phyloP scores from a whole-genome alignment of 2,329 filamentous ascomycete genomes.

The Verticillium nubilum region DNA sequence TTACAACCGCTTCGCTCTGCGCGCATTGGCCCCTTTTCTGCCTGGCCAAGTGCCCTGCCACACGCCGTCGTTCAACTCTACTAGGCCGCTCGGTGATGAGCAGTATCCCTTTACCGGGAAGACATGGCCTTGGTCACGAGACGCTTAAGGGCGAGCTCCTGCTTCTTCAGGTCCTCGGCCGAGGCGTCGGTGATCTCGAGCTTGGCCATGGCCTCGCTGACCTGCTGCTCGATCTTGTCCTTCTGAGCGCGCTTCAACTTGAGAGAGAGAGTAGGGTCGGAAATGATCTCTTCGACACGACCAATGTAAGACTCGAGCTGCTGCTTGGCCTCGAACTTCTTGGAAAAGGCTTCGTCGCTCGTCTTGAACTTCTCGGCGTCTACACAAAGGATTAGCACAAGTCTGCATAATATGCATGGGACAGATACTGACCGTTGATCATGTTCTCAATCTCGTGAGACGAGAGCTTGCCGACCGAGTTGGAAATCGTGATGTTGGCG shows the following conservation, averaged over 20 bases:
- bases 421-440: conserved; percentile 64
- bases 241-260: conserved; percentile 99
- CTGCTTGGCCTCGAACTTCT: conserved; percentile 98
- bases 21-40: conserved; percentile 3
- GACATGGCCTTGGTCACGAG: conserved; percentile 98
- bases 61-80: not conserved
- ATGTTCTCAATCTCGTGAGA: conserved; percentile 94
- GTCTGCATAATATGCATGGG: conserved; percentile 12
- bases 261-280: conserved; percentile 89
- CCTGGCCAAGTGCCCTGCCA: not conserved
- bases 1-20: conserved; percentile 16
- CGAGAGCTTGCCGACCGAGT: conserved; percentile 98
- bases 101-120: conserved; percentile 61
- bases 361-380: conserved; percentile 98
- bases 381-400: conserved; percentile 21
- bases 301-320: conserved; percentile 99
- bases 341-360: conserved; percentile 97
- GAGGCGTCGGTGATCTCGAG: conserved; percentile 90
- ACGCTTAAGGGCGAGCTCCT: conserved; percentile 96
- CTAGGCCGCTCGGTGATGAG: conserved; percentile 5
- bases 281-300: conserved; percentile 97
- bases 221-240: conserved; percentile 97
- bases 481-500: conserved; percentile 99
- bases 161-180: conserved; percentile 98
- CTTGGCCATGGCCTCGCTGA: conserved; percentile 95